phyloP scores from a whole-genome alignment of 2,329 filamentous ascomycete genomes.

The Diaporthe aspalathi region DNA sequence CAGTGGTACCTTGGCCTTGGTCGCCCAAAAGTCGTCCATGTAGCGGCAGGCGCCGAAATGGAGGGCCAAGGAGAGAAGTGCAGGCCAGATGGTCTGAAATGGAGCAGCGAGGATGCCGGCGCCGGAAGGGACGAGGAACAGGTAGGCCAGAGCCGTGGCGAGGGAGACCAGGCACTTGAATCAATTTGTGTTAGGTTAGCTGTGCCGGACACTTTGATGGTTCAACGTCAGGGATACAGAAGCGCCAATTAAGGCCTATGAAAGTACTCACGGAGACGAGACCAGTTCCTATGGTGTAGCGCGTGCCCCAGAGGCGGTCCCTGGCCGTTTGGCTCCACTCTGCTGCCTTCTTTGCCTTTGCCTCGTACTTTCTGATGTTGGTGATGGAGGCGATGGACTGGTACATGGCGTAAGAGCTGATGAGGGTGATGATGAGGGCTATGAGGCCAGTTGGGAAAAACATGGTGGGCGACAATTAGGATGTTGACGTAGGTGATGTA shows the following conservation, averaged over 20 bases:
- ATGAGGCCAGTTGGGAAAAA: constrained; percentile 38
- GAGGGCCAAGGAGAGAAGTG: constrained; percentile 39
- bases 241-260: not conserved
- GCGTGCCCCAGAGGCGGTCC: constrained; percentile 45
- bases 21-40: constrained; percentile 46
- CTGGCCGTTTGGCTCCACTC: constrained; percentile 47
- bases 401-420: constrained; percentile 43
- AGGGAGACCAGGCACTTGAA: constrained; percentile 36
- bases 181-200: not conserved
- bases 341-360: constrained; percentile 46
- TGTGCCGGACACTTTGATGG: not conserved
- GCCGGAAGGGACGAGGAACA: constrained; percentile 30
- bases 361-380: constrained; percentile 46
- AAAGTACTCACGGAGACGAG: constrained; percentile 42
- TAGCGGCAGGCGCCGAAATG: constrained; percentile 41
- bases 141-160: constrained; percentile 33
- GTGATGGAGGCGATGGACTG: constrained; percentile 45
- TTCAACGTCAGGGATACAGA: not conserved
- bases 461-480: constrained; percentile 20
- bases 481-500: not conserved
- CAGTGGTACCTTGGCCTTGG: constrained; percentile 46
- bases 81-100: constrained; percentile 40
- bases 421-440: constrained; percentile 38
- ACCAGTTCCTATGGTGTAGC: constrained; percentile 47
- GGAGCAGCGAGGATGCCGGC: constrained; percentile 32